Evolutionary conservation across 2,329 filamentous ascomycete species (phyloP).

Genomic region (Metarhizium robertsii): DNA sequence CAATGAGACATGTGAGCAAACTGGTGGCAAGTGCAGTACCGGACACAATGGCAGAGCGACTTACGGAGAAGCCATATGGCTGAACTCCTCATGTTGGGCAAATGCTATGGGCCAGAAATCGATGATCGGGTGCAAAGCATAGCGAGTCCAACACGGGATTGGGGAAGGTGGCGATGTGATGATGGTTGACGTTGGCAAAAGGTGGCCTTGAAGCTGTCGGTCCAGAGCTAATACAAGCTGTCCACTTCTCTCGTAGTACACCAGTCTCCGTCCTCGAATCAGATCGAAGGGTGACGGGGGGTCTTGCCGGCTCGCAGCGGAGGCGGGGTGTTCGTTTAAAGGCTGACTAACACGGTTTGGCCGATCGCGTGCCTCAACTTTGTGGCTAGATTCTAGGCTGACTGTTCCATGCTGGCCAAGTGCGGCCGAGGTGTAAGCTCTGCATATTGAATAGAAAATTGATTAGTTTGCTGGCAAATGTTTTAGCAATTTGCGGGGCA

Average conservation of each 20-base stretch:
- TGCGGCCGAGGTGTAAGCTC: no score
- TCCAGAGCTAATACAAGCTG: conserved; percentile 7
- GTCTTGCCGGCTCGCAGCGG: no score
- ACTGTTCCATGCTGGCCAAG: no score
- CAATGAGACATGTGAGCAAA: conserved; percentile 13
- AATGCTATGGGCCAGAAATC: conserved; percentile 22
- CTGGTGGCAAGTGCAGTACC: conserved; percentile 3
- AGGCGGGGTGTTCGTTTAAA: no score
- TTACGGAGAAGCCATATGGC: conserved; percentile 34
- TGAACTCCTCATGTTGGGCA: conserved; percentile 31
- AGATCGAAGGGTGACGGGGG: no score
- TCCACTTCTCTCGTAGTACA: conserved; percentile 6
- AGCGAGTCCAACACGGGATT: conserved; percentile 9
- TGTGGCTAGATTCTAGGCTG: no score
- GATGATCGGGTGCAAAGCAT: conserved; percentile 18
- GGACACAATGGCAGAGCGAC: conserved; percentile 11
- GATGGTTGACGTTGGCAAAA: conserved; percentile 1
- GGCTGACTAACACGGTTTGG: no score
- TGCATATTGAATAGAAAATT: no score
- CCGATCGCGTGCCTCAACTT: no score
- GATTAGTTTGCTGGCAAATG: no score
- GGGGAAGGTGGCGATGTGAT: not conserved
- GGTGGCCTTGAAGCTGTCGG: conserved; percentile 3
- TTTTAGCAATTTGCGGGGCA: no score
- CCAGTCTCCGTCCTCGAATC: no score